Evolutionary conservation across 495 filamentous ascomycete species (phyloP).

Genomic region (Amphirosellinia nigrospora): DNA sequence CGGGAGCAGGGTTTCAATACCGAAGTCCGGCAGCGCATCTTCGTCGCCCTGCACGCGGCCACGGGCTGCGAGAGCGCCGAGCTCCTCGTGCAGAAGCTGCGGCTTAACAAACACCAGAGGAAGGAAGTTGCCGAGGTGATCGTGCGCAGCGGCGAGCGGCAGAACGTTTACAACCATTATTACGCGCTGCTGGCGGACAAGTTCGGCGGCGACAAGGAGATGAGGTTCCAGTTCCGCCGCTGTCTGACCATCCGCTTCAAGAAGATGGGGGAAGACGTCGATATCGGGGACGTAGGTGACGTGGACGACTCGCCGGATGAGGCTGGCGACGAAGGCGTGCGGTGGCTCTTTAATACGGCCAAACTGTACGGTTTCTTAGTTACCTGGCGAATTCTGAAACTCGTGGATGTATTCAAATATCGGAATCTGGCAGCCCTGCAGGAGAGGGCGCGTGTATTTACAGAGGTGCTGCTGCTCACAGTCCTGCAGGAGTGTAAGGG

Average conservation of each 20-base stretch:
- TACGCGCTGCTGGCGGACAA: conserved; percentile 83
- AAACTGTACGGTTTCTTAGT: conserved; percentile 83
- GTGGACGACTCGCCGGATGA: conserved; percentile 45
- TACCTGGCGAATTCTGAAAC: conserved; percentile 64
- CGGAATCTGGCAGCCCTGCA: conserved; percentile 82
- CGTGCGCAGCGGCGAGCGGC: conserved; percentile 83
- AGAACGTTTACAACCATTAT: conserved; percentile 88
- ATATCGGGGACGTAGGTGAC: conserved; percentile 59
- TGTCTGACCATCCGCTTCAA: conserved; percentile 88
- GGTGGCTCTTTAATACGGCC: conserved; percentile 86
- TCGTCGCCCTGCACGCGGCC: conserved; percentile 87
- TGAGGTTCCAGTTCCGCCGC: conserved; percentile 84
- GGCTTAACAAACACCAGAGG: conserved; percentile 83
- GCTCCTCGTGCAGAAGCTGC: conserved; percentile 76
- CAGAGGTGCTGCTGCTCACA: conserved; percentile 80
- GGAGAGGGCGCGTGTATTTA: conserved; percentile 73
- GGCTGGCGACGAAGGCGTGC: conserved; percentile 57
- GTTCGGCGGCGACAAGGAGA: conserved; percentile 71
- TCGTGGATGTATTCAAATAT: conserved; percentile 69
- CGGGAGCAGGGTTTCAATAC: conserved; percentile 93
- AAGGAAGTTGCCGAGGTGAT: conserved; percentile 87
- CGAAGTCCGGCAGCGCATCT: conserved; percentile 88
- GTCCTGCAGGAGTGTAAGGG: conserved; percentile 64
- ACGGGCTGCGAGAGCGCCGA: conserved; percentile 85
- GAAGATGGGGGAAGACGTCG: conserved; percentile 75